Conservation (phyloP, 2,329 filamentous ascomycete species). For the Fusarium euwallaceae region DNA sequence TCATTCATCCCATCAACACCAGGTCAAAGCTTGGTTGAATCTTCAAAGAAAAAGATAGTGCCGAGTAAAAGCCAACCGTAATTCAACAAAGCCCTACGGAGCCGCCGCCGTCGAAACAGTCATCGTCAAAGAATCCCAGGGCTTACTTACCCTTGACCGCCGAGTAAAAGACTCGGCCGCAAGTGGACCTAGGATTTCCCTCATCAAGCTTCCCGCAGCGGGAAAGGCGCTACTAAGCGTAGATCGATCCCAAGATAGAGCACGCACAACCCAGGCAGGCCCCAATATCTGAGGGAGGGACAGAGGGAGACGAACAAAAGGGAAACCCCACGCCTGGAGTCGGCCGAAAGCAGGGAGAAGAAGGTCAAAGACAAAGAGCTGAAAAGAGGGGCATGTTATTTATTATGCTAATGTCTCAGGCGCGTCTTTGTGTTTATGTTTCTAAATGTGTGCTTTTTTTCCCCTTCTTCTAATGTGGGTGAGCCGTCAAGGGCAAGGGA, state of each 20-base stretch:
- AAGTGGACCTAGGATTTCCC: neutral
- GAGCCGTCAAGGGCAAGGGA: constrained; percentile 17
- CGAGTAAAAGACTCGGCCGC: constrained; percentile 5
- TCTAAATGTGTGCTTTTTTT: neutral
- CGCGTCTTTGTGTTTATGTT: constrained; percentile 30
- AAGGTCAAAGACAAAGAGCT: constrained; percentile 24
- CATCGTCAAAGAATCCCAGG: neutral
- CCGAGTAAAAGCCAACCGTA: neutral
- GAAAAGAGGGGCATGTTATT: constrained; percentile 16
- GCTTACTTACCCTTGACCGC: neutral
- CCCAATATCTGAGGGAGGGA: constrained; percentile 7
- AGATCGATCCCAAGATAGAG: constrained; percentile 12
- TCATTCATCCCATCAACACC: neutral
- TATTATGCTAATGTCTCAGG: constrained; percentile 3
- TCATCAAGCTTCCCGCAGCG: constrained; percentile 7
- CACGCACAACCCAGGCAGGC: neutral
- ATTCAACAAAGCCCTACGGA: neutral
- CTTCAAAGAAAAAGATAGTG: neutral
- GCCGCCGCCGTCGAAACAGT: neutral
- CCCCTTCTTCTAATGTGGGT: neutral
- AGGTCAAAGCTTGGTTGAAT: neutral
- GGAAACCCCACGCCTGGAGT: neutral
- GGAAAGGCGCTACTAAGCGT: constrained; percentile 18
- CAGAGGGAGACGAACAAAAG: neutral
- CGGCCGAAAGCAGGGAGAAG: constrained; percentile 27